These are phyloP conservation scores for Suillus tomentosus DNA, from an alignment of 768 basidiomycete genomes.

Conservation along the genomic window DNA sequence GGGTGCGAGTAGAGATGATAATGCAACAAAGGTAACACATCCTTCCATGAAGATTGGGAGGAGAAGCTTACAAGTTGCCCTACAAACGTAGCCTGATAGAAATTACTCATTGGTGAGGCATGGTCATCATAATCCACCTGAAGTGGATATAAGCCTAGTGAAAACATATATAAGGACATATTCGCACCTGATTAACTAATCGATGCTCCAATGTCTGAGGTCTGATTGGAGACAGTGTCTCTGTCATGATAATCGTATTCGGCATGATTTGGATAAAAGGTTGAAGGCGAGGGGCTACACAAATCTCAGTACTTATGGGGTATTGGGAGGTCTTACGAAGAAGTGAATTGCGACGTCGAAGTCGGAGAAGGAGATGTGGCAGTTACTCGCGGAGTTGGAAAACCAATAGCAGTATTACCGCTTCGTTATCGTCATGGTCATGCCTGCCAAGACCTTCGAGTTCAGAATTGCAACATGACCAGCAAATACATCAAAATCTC, in stretches of 20 bases:
- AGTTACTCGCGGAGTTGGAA: neutral
- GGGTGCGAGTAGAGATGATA: slow-evolving; percentile 89
- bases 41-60: slow-evolving; percentile 8
- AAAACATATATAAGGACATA: slow-evolving; percentile 23
- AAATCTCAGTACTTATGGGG: slow-evolving; percentile 16
- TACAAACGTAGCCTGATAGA: slow-evolving; percentile 51
- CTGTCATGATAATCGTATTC: slow-evolving; percentile 40
- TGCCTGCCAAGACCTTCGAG: too few relatives aligned
- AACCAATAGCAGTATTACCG: neutral
- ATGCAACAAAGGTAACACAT: slow-evolving; percentile 52
- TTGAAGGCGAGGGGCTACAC: slow-evolving; percentile 30
- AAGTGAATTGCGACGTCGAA: slow-evolving; percentile 33
- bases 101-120: slow-evolving; percentile 30
- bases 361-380: slow-evolving; percentile 31
- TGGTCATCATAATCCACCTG: slow-evolving; percentile 36
- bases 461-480: neutral
- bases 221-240: slow-evolving; percentile 19
- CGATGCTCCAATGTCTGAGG: slow-evolving; percentile 24
- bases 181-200: slow-evolving; percentile 22
- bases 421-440: too few relatives aligned
- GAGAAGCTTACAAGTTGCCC: slow-evolving; percentile 66
- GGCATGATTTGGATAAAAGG: slow-evolving; percentile 33
- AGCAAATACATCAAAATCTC: slow-evolving; percentile 36
- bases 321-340: slow-evolving; percentile 23
- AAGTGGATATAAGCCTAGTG: slow-evolving; percentile 12